A percentile compares a stretch with the other conserved stretches of the same genome.
Conservation (phyloP, 441 rosid species). For the Arabidopsis lyrata region DNA sequence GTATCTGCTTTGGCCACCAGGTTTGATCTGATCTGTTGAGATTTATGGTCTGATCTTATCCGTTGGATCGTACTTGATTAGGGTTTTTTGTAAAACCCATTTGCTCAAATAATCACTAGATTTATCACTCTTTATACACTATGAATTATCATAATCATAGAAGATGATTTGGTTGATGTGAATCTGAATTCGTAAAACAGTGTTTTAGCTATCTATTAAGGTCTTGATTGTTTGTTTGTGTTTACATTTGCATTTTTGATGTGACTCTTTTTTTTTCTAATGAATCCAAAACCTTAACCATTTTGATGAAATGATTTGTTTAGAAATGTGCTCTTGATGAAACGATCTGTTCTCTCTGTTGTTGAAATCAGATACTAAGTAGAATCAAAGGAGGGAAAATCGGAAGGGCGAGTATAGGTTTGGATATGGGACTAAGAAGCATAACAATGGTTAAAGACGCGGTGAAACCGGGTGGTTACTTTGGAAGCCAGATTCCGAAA, state of each 20-base stretch:
- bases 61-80: neutral
- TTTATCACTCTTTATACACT: neutral
- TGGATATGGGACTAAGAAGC: slow-evolving; percentile 75
- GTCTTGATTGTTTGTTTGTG: neutral
- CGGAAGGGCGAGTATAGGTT: slow-evolving; percentile 67
- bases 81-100: neutral
- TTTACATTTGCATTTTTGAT: slow-evolving; percentile 2
- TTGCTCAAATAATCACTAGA: neutral
- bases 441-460: slow-evolving; percentile 59
- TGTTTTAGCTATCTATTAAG: neutral
- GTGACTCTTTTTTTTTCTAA: neutral
- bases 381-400: slow-evolving; percentile 77
- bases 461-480: slow-evolving; percentile 19
- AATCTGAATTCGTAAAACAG: too few relatives aligned
- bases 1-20: slow-evolving; percentile 96
- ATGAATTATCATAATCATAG: neutral
- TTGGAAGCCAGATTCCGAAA: slow-evolving; percentile 45
- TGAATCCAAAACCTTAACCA: neutral
- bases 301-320: neutral
- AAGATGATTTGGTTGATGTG: neutral
- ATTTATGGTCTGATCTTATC: slow-evolving; percentile 40
- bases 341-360: neutral
- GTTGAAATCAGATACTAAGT: slow-evolving; percentile 58
- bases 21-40: slow-evolving; percentile 43
- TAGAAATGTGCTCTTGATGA: too few relatives aligned